These are phyloP conservation scores for Cyberlindnera galapagoensis DNA, from an alignment of 805 yeast genomes.

Conservation along the genomic window DNA sequence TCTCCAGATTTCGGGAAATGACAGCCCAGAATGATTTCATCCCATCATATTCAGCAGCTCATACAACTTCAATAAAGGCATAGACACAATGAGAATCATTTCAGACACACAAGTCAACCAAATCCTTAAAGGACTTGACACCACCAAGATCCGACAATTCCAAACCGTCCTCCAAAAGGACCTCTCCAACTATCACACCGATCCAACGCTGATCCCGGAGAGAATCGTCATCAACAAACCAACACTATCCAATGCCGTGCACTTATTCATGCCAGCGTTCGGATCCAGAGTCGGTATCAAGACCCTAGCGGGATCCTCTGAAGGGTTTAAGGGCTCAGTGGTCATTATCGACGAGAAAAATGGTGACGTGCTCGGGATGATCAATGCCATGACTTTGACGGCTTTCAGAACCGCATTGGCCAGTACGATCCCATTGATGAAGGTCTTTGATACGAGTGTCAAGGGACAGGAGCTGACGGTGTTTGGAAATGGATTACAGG, in stretches of 20 bases:
- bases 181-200: constrained; percentile 33
- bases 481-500: constrained; percentile 61
- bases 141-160: constrained; percentile 25
- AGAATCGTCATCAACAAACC: constrained; percentile 41
- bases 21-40: too few relatives aligned
- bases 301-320: constrained; percentile 48
- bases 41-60: too few relatives aligned
- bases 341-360: constrained; percentile 41
- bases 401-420: constrained; percentile 65
- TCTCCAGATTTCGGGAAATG: too few relatives aligned
- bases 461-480: constrained; percentile 27
- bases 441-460: constrained; percentile 24
- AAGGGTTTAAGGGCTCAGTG: constrained; percentile 56
- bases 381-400: constrained; percentile 54
- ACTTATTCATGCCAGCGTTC: constrained; percentile 62
- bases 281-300: constrained; percentile 53
- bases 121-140: constrained; percentile 25
- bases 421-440: constrained; percentile 40
- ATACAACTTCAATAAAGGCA: too few relatives aligned
- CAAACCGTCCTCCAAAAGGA: constrained; percentile 33
- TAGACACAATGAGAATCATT: constrained; percentile 31
- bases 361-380: constrained; percentile 46
- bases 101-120: constrained; percentile 25
- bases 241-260: constrained; percentile 31
- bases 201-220: constrained; percentile 46